Evolutionary conservation across 257 asterid species (phyloP).

Genomic region (Rhazya stricta): DNA sequence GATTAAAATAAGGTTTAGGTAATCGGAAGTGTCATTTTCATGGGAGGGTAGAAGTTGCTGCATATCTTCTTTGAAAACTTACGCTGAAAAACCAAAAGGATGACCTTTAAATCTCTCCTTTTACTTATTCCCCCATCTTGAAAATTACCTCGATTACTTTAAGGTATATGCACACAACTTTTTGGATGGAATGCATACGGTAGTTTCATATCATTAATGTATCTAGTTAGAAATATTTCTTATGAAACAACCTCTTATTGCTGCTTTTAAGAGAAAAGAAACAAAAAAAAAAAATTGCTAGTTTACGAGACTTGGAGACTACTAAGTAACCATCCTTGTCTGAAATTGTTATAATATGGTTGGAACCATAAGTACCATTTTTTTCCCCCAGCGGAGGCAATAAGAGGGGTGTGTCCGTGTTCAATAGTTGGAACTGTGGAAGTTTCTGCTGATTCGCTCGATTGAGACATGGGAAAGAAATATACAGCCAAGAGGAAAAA

Average conservation of each 20-base stretch:
- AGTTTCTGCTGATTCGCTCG: neutral
- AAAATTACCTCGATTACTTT: neutral
- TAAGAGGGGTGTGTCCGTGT: neutral
- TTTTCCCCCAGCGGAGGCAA: neutral
- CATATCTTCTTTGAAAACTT: neutral
- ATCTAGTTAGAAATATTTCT: too few relatives aligned
- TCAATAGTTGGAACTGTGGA: slow-evolving; percentile 1
- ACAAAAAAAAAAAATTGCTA: too few relatives aligned
- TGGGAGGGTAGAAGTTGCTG: neutral
- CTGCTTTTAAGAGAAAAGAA: too few relatives aligned
- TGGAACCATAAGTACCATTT: neutral
- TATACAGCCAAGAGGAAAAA: neutral
- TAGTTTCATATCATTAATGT: too few relatives aligned
- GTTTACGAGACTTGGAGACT: too few relatives aligned
- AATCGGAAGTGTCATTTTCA: slow-evolving; percentile 1
- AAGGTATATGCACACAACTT: too few relatives aligned
- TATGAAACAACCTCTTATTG: too few relatives aligned
- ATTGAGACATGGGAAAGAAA: neutral
- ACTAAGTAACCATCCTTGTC: neutral
- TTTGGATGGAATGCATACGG: neutral
- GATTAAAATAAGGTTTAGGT: slow-evolving; percentile 7
- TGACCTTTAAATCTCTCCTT: neutral
- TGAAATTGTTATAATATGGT: neutral
- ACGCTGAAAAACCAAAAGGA: neutral
- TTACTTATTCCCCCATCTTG: neutral